Evolutionary conservation across 106 monocot species (phyloP), one percentile per base, ranked within the genome.

Genomic region (Amphibolis antarctica): DNA sequence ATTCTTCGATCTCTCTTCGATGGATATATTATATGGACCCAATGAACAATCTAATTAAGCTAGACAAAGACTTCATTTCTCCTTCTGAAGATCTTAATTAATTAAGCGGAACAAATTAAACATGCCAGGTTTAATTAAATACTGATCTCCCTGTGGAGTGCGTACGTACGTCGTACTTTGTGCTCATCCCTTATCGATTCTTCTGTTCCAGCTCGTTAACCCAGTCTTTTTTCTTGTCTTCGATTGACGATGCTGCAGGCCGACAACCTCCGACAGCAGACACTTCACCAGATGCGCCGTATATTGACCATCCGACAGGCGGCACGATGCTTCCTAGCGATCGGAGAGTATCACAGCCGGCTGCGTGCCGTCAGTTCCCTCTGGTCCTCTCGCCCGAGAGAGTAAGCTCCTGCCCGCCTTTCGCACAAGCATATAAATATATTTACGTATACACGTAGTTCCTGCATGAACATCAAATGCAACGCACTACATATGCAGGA

Each of bases 191-290:
- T n/a, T n/a, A n/a, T n/a, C n/a, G n/a, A n/a, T n/a, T n/a, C n/a
- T 36, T 36, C 4, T 36, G 4, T 36, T 36, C 54, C 54, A 23
- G 12, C 12, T 65, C 0, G 19, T 28, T 18, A 53, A 36, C 9
- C 15, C 12, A 5, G 48, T 49, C 36, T 7, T 36, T 7, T 36
- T 36, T 36, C 19, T 53, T 21, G 2, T 53, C n/a, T 53, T 53
- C 14, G 36, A 13, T 64, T 30, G 51, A 25, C n/a, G n/a, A n/a
- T n/a, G n/a, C n/a, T 69, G 22, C 43, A 92, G 92, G 92, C 93
- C 43, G 93, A 93, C 77, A 93, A 88, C 53, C 46, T 93, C 56
- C 82, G 93, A 66, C 93, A 85, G 69, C 78, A 93, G 70, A 83
- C 85, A 3, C 76, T 93, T 44, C 85, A 93, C 64, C 93, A 88